These are phyloP conservation scores for Nicotiana sylvestris DNA, from an alignment of 257 asterid species.

Conservation along the genomic window DNA sequence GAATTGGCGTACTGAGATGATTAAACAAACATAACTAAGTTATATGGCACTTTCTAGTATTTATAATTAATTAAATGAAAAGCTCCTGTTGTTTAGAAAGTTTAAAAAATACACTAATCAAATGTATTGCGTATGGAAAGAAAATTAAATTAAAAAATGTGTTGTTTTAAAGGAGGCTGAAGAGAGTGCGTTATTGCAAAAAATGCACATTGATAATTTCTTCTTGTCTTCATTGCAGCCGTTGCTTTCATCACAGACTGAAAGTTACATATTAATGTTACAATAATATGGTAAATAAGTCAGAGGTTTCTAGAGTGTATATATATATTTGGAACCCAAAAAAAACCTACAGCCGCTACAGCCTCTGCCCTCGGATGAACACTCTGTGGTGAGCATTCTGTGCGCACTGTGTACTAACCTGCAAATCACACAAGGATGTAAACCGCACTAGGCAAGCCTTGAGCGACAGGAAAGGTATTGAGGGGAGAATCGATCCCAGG, in stretches of 20 bases:
- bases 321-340: no score
- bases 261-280: neutral
- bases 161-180: neutral
- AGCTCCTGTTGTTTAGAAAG: neutral
- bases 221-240: neutral
- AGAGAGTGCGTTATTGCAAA: neutral
- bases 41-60: neutral
- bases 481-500: no score
- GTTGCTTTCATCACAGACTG: neutral
- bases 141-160: neutral
- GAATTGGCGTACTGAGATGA: neutral
- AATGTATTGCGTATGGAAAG: neutral
- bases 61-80: neutral
- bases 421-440: no score
- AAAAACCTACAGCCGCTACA: no score
- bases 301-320: no score
- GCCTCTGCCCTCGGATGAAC: no score
- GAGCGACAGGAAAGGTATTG: no score
- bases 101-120: neutral
- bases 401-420: no score
- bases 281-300: no score
- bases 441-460: no score
- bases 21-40: neutral
- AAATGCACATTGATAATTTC: neutral
- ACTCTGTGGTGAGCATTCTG: no score